A percentile compares a stretch with the other conserved stretches of the same genome.
Conservation (phyloP, 352 stramenopile species). For the Phytophthora pluvialis region DNA sequence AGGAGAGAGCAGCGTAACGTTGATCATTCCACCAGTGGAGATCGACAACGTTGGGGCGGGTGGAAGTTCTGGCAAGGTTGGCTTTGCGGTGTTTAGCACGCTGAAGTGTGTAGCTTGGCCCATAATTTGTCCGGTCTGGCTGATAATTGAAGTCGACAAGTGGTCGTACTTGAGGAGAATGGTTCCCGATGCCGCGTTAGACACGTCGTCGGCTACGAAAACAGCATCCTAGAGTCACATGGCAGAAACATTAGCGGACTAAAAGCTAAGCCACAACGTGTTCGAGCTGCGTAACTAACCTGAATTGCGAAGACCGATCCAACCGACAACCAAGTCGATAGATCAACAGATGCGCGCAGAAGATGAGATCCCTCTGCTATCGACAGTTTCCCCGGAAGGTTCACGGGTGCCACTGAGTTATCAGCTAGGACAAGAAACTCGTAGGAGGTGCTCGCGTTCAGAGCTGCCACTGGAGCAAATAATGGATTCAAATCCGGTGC, state of each 20-base stretch:
- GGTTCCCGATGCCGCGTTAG: slow-evolving; percentile 32
- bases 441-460: slow-evolving; percentile 56
- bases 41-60: slow-evolving; percentile 37
- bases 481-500: slow-evolving; percentile 8
- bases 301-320: slow-evolving; percentile 48
- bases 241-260: background rate
- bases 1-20: slow-evolving; percentile 34
- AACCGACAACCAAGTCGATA: slow-evolving; percentile 33
- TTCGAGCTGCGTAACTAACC: slow-evolving; percentile 18
- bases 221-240: slow-evolving; percentile 21
- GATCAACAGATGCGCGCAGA: slow-evolving; percentile 47
- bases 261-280: background rate
- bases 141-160: slow-evolving; percentile 33
- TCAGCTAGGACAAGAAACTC: slow-evolving; percentile 57
- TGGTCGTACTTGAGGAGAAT: slow-evolving; percentile 42
- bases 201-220: slow-evolving; percentile 51
- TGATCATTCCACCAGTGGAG: slow-evolving; percentile 55
- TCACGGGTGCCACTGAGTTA: slow-evolving; percentile 24
- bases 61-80: slow-evolving; percentile 42
- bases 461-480: slow-evolving; percentile 23
- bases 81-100: slow-evolving; percentile 40
- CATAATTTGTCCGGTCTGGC: slow-evolving; percentile 28
- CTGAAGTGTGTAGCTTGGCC: slow-evolving; percentile 40
- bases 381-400: slow-evolving; percentile 46
- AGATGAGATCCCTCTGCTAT: slow-evolving; percentile 38